phyloP scores from a whole-genome alignment of 106 monocot species.

The Platanthera guangdongensis region DNA sequence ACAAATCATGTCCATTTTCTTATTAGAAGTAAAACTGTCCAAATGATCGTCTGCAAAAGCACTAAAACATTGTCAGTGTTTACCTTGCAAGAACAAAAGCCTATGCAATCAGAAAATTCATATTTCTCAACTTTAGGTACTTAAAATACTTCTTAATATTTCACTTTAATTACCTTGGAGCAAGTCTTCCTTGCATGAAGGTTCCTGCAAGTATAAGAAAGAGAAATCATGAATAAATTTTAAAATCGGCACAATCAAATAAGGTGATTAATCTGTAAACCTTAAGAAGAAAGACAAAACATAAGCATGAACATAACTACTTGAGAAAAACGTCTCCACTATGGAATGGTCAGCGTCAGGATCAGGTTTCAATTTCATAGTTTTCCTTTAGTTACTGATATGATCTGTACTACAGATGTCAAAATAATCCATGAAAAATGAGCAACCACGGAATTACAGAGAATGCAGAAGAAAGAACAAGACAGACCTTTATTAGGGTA shows the following conservation, averaged over 20 bases:
- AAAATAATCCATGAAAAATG: constrained; percentile 23
- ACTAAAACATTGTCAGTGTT: not conserved
- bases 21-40: not conserved
- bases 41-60: not conserved
- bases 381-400: constrained; percentile 5
- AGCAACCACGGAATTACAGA: not conserved
- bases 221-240: not conserved
- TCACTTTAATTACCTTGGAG: not conserved
- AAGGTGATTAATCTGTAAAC: not conserved
- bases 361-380: constrained; percentile 3
- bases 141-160: not conserved
- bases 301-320: constrained; percentile 6
- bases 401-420: constrained; percentile 6
- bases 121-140: not conserved
- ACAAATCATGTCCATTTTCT: constrained; percentile 3
- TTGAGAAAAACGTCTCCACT: constrained; percentile 1
- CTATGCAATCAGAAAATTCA: too few species aligned
- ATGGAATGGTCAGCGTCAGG: constrained; percentile 1
- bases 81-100: not conserved
- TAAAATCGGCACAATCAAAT: not conserved
- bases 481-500: not conserved
- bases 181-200: constrained; percentile 5
- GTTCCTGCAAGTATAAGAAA: constrained; percentile 9
- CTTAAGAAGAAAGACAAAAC: not conserved
- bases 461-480: not conserved